Evolutionary conservation across 106 monocot species (phyloP).

Genomic region (Hemerocallis citrina): DNA sequence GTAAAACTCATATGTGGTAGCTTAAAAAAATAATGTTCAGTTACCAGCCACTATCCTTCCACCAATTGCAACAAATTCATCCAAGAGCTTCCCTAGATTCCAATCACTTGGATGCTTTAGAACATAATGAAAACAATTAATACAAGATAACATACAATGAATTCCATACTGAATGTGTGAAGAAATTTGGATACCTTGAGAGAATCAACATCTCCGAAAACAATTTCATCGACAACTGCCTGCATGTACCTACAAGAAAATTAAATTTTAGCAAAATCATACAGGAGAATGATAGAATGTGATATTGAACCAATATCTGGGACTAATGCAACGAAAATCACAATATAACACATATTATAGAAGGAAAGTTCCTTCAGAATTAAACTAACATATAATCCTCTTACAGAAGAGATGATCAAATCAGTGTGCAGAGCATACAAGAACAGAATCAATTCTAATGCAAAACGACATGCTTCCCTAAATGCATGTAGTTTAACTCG

Average conservation of each 20-base stretch:
- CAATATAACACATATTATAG: too few relatives aligned
- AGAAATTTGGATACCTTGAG: constrained; percentile 35
- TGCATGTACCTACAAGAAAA: constrained; percentile 83
- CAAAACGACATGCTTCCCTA: too few relatives aligned
- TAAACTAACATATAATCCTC: too few relatives aligned
- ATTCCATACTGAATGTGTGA: neutral
- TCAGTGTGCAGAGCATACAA: too few relatives aligned
- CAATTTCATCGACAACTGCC: constrained; percentile 94
- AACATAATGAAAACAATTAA: constrained; percentile 1
- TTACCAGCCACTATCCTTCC: constrained; percentile 64
- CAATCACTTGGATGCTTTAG: constrained; percentile 69
- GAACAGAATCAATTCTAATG: too few relatives aligned
- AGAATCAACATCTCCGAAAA: constrained; percentile 58
- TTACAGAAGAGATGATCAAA: too few relatives aligned
- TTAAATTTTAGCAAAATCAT: neutral
- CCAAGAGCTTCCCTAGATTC: constrained; percentile 59
- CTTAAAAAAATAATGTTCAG: neutral
- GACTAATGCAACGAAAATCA: too few relatives aligned
- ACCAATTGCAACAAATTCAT: constrained; percentile 70
- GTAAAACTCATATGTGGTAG: neutral
- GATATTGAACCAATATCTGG: too few relatives aligned
- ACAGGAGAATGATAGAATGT: neutral
- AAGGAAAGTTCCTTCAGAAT: too few relatives aligned
- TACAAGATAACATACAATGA: neutral
- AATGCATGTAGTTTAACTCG: too few relatives aligned